Percentiles rank a stretch among this genome's conserved stretches.
phyloP scores from a whole-genome alignment of 148 eudicot species.

The Rhododendron griersonianum region DNA sequence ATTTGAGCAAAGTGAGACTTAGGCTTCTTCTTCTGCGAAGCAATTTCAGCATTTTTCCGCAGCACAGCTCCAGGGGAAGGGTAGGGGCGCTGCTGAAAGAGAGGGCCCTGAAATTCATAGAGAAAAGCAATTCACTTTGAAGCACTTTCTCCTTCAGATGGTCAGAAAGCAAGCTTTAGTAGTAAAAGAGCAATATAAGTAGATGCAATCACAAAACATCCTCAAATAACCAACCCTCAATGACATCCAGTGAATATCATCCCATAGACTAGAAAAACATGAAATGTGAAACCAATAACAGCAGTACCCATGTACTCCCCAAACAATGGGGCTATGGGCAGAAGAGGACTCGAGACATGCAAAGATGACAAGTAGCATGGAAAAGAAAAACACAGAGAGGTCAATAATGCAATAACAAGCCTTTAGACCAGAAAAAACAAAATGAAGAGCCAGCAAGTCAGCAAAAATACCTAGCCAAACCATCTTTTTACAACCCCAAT shows the following conservation, averaged over 20 bases:
- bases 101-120: slow-evolving; percentile 76
- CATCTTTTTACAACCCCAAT: not conserved
- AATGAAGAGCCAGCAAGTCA: not conserved
- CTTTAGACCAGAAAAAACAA: not conserved
- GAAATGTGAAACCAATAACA: not conserved
- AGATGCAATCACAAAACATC: not conserved
- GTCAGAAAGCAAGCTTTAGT: slow-evolving; percentile 6
- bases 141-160: not conserved
- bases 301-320: no score
- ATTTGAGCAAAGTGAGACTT: slow-evolving; percentile 62
- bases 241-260: not conserved
- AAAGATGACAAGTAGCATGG: not conserved
- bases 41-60: slow-evolving; percentile 87
- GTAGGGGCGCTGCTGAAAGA: slow-evolving; percentile 97
- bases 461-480: not conserved
- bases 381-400: not conserved
- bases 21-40: slow-evolving; percentile 79
- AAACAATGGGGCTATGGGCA: no score
- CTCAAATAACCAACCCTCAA: not conserved
- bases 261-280: not conserved
- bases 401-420: not conserved
- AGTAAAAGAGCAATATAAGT: not conserved
- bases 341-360: not conserved
- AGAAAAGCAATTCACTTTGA: slow-evolving; percentile 5
- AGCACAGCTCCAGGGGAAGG: slow-evolving; percentile 98